These are phyloP conservation scores for Talaromyces funiculosus DNA, from an alignment of 2,329 filamentous ascomycete genomes.

Conservation along the genomic window DNA sequence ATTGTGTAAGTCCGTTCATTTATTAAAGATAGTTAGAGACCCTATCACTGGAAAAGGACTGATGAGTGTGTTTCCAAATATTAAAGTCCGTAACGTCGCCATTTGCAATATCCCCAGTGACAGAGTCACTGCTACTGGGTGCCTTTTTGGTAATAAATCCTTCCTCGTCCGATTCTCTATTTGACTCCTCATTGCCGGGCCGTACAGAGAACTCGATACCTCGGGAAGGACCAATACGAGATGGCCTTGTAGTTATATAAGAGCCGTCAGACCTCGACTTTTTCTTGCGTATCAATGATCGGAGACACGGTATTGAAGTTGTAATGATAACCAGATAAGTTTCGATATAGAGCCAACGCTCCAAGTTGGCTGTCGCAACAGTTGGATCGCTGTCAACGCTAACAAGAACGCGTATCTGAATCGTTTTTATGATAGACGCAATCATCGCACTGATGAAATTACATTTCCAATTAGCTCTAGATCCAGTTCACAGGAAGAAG, in stretches of 20 bases:
- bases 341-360: slow-evolving; percentile 27
- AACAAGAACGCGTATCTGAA: slow-evolving; percentile 17
- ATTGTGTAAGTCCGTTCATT: neutral
- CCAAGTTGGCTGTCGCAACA: slow-evolving; percentile 20
- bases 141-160: neutral
- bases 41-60: neutral
- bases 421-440: slow-evolving; percentile 23
- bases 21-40: neutral
- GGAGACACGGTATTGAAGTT: slow-evolving; percentile 26
- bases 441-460: slow-evolving; percentile 20
- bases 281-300: slow-evolving; percentile 18
- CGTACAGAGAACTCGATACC: neutral
- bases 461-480: neutral
- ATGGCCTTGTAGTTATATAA: neutral
- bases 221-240: neutral
- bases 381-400: slow-evolving; percentile 18
- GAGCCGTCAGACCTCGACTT: neutral
- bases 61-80: neutral
- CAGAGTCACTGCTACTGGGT: too few relatives aligned
- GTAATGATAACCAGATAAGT: slow-evolving; percentile 28
- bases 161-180: neutral
- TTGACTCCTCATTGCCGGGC: neutral
- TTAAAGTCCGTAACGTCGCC: neutral
- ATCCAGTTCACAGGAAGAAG: neutral
- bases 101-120: neutral